Base-by-base conservation (phyloP, 495 filamentous ascomycete genomes). In the Podospora sp. region DNA sequence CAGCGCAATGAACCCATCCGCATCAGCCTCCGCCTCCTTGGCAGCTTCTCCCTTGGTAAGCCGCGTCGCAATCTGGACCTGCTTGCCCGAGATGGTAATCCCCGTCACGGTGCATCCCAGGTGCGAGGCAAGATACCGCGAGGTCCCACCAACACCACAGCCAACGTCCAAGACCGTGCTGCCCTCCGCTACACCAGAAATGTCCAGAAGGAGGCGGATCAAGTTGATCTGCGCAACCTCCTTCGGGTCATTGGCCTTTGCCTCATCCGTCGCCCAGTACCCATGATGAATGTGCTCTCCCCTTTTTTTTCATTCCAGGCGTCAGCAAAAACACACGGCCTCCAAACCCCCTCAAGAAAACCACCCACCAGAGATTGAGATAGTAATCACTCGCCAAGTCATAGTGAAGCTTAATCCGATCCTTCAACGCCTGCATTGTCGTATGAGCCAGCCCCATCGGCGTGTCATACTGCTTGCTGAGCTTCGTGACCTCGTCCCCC, bases 211-310 rank as follows among this genome's bases (percentile, higher is more conserved):
- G 18, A 83, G 79, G 18, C 78, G 74, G 69, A 82, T 83, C 27
- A 86, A 76, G 69, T 84, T 82, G 52, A 83, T 57, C 68, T 85
- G 83, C 9, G 82, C 79, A 25, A 78, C 78, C 69, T 87, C 84
- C 70, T 86, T 86, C 58, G 76, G 78, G 49, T 82, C 78, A 52
- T 61, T 72, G 29, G 78, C 72, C 57, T 77, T 76, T 60, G 74
- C 70, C 50, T 71, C 62, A 49, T 77, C 75, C 22, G 73, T 78
- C 46, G 84, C 75, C 79, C 82, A 84, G 70, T 82, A 80, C 29
- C 85, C 85, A 68, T 87, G 85, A 67, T 87, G 85, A 69, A 87
- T 87, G 70, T 87, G 85, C 65, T 87, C 85, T 40, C 85, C 85
- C 85, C 84, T 87, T 61, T 46, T 29, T 40, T 20, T 16, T 9